Evolutionary conservation across 768 basidiomycete species (phyloP), one percentile per base, ranked within the genome.

Genomic region (Hygrocybe coccinea): DNA sequence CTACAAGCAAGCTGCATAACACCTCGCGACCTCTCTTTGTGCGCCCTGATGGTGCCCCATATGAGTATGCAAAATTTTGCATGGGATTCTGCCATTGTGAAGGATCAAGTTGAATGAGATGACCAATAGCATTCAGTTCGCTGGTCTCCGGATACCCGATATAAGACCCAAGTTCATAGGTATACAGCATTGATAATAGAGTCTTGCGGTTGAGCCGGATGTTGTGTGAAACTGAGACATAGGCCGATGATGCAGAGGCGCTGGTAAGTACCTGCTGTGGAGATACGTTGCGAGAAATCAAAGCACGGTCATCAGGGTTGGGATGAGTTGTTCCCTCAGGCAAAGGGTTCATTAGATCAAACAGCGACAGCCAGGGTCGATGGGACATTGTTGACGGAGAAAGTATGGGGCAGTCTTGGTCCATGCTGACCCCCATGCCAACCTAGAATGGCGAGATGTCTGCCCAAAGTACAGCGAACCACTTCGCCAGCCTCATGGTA

Each of bases 101-200:
- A 10, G 58, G 54, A 46, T 63, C 50, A 3, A 45, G 38, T 14
- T 46, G 41, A 41, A 63, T 61, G 25, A 63, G 52, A 38, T 34
- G 60, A 50, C 29, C 55, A 17, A 12, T 15, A 25, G 17, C 29
- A 29, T 29, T 29, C 29, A 29, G 29, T 29, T 15, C 35, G 34
- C 50, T 35, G 17, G 62, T 60, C 35, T 62, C 52, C 17, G 59
- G 57, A 53, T 62, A 62, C 45, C 60, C 55, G 35, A 63, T 38
- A 24, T 25, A 59, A 4, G 52, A 25, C n/a, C 52, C 39, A 1
- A 46, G 36, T 38, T 60, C 15, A 39, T 58, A 56, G 21, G 34
- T 54, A 39, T 62, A 55, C 15, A 62, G 44, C 6, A 14, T 35
- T 11, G 52, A 50, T 10, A 62, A 35, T 8, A 50, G 56, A 2